These are phyloP conservation scores for Tagetes patula DNA, from an alignment of 129 eudicot species.

Conservation along the genomic window DNA sequence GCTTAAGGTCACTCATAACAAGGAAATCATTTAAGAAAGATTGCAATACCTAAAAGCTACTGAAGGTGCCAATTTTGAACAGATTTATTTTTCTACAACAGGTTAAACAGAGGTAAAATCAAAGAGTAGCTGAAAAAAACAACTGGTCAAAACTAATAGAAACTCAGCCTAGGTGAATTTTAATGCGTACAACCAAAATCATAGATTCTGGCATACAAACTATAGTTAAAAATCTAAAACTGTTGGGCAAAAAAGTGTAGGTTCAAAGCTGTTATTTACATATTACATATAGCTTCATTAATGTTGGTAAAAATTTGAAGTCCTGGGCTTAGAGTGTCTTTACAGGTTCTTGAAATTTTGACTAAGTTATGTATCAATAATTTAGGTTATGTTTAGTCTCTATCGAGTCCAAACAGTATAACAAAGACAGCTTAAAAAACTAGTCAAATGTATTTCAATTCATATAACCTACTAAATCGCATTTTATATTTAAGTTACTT, in stretches of 20 bases:
- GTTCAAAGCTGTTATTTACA: too few relatives aligned
- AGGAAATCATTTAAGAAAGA: not conserved
- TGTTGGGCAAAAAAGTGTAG: too few relatives aligned
- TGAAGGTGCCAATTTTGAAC: not conserved
- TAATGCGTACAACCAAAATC: not conserved
- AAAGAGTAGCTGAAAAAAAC: not conserved
- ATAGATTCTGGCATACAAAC: not conserved
- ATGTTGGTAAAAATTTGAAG: not conserved
- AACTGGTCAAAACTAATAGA: not conserved
- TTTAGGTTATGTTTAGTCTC: not conserved
- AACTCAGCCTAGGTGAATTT: not conserved
- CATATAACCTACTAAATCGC: not conserved
- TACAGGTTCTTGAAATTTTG: not conserved
- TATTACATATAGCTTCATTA: not conserved
- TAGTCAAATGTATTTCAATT: not conserved
- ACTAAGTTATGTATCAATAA: not conserved
- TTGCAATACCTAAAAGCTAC: slow-evolving; percentile 2
- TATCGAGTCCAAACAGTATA: not conserved
- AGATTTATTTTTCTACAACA: not conserved
- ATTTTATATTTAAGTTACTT: not conserved
- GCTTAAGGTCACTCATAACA: slow-evolving; percentile 17
- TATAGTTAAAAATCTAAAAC: too few relatives aligned
- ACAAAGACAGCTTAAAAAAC: not conserved
- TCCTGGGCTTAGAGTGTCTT: not conserved
- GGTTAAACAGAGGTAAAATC: not conserved